Conservation (phyloP, 139 green algal genomes). For the Chlamydomonas sp. region DNA sequence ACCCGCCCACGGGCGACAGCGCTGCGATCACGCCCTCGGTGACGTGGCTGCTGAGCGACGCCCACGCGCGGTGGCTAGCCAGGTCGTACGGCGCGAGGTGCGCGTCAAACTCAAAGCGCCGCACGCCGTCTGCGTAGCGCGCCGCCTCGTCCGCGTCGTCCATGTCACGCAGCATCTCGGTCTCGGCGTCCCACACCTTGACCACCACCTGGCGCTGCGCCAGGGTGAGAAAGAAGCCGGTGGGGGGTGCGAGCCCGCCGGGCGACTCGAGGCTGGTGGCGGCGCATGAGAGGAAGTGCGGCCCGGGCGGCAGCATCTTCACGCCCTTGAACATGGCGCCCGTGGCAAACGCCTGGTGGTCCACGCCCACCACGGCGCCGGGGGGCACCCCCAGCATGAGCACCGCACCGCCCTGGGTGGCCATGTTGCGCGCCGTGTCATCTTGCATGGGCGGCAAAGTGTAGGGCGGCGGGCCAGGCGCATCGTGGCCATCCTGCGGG, state of each 20-base stretch:
- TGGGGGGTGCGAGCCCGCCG: conserved; percentile 36
- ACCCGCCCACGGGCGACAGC: conserved; percentile 4
- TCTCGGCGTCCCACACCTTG: conserved; percentile 39
- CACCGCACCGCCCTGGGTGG: conserved; percentile 48
- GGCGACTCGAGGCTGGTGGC: conserved; percentile 15
- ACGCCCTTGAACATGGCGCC: conserved; percentile 76
- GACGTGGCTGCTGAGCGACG: background rate
- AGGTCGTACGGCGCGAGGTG: conserved; percentile 74
- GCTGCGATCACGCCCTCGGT: background rate
- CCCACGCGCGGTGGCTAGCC: conserved; percentile 11
- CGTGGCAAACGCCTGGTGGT: conserved; percentile 73
- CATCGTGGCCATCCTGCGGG: no score
- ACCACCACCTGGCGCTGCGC: conserved; percentile 38
- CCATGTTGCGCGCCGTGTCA: conserved; percentile 50
- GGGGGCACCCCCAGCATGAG: conserved; percentile 69
- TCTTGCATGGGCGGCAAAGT: no score
- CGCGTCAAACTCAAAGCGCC: conserved; percentile 67
- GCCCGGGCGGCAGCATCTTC: conserved; percentile 85
- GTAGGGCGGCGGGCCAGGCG: no score
- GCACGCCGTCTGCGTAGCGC: conserved; percentile 43
- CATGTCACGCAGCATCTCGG: conserved; percentile 52
- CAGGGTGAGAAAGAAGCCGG: conserved; percentile 41
- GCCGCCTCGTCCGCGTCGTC: conserved; percentile 50
- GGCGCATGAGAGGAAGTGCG: conserved; percentile 71
- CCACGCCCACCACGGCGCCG: conserved; percentile 59